These are phyloP conservation scores for Gossypium laxum DNA, from an alignment of 441 rosid genomes.

Conservation along the genomic window DNA sequence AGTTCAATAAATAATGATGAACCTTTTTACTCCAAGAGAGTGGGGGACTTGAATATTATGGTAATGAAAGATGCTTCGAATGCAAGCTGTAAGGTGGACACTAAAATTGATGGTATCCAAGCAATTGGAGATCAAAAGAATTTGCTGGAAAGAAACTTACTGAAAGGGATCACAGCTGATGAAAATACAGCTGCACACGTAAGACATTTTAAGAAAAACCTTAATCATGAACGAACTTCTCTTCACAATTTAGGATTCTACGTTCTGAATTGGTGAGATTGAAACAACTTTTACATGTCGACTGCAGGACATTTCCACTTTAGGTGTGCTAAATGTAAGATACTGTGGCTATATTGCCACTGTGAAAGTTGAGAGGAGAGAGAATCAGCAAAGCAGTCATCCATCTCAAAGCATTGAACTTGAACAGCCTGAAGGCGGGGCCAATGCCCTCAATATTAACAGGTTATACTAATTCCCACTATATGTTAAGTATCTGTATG, in stretches of 20 bases:
- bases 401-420: slow-evolving; percentile 38
- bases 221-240: slow-evolving; percentile 12
- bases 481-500: neutral
- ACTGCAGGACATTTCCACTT: slow-evolving; percentile 45
- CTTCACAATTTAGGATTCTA: slow-evolving; percentile 2
- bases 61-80: slow-evolving; percentile 37
- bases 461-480: slow-evolving; percentile 28
- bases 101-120: slow-evolving; percentile 54
- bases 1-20: slow-evolving; percentile 16
- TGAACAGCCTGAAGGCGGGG: slow-evolving; percentile 71
- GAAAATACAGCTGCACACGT: slow-evolving; percentile 66
- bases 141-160: slow-evolving; percentile 46
- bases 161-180: slow-evolving; percentile 65
- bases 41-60: slow-evolving; percentile 42
- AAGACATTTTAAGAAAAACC: slow-evolving; percentile 19
- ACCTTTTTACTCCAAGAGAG: slow-evolving; percentile 31
- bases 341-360: slow-evolving; percentile 55
- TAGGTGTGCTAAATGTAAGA: slow-evolving; percentile 51
- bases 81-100: slow-evolving; percentile 56
- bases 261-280: slow-evolving; percentile 3
- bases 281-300: slow-evolving; percentile 16
- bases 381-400: slow-evolving; percentile 29
- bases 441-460: slow-evolving; percentile 61
- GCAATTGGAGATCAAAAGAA: slow-evolving; percentile 40
- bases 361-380: slow-evolving; percentile 42